Evolutionary conservation across 2,329 filamentous ascomycete species (phyloP).

Genomic region (Stemphylium vesicarium): DNA sequence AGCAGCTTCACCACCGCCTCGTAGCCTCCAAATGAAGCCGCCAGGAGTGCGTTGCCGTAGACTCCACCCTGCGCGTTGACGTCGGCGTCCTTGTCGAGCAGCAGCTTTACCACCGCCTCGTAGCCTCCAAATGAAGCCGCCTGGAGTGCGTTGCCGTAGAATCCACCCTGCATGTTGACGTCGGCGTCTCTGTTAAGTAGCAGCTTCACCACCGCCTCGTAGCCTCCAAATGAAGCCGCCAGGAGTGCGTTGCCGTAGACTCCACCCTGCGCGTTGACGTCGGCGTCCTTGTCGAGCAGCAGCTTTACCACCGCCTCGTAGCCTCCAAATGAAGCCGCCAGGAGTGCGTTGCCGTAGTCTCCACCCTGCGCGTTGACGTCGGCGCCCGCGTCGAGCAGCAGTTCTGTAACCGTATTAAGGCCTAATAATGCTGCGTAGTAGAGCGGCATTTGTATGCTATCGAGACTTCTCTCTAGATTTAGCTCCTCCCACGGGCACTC

Average conservation of each 20-base stretch:
- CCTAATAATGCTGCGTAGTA: slow-evolving; percentile 31
- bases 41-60: too few species aligned
- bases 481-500: slow-evolving; percentile 9
- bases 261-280: slow-evolving; percentile 20
- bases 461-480: slow-evolving; percentile 7
- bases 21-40: too few species aligned
- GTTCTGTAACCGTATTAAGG: slow-evolving; percentile 16
- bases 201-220: too few species aligned
- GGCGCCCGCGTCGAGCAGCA: slow-evolving; percentile 27
- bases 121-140: too few species aligned
- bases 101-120: too few species aligned
- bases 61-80: too few species aligned
- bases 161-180: too few species aligned
- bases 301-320: slow-evolving; percentile 24
- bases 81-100: too few species aligned
- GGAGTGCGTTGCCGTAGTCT: slow-evolving; percentile 25
- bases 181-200: too few species aligned
- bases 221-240: too few species aligned
- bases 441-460: slow-evolving; percentile 19
- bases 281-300: slow-evolving; percentile 19
- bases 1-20: too few species aligned
- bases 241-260: slow-evolving; percentile 23
- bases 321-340: slow-evolving; percentile 27
- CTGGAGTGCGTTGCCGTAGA: too few species aligned
- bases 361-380: slow-evolving; percentile 21